These are phyloP conservation scores for Somion occarium DNA, from an alignment of 1,284 basidiomycete species.

Conservation along the genomic window DNA sequence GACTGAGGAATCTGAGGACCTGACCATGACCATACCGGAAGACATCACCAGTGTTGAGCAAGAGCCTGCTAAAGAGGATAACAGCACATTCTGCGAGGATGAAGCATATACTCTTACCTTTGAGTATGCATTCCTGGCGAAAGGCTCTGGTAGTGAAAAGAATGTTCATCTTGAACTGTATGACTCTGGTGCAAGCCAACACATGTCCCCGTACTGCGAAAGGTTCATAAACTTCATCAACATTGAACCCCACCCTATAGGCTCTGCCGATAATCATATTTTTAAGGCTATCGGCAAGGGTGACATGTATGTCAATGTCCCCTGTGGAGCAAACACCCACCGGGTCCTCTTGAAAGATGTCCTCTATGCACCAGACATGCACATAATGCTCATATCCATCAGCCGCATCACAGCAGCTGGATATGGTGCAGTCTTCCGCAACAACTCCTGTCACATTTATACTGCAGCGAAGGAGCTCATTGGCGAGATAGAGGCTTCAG, in stretches of 20 bases:
- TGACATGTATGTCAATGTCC: constrained; percentile 26
- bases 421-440: constrained; percentile 18
- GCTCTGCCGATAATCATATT: constrained; percentile 25
- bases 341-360: constrained; percentile 25
- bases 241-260: constrained; percentile 24
- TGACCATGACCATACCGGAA: background rate
- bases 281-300: constrained; percentile 30
- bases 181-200: constrained; percentile 31
- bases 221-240: constrained; percentile 19
- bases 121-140: background rate
- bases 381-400: constrained; percentile 31
- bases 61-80: no score
- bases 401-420: constrained; percentile 21
- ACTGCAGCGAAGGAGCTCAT: constrained; percentile 5
- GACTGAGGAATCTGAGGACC: background rate
- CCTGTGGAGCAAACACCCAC: constrained; percentile 21
- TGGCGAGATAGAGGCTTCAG: background rate
- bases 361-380: constrained; percentile 30
- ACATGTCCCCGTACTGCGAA: constrained; percentile 30
- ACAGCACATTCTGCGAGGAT: no score
- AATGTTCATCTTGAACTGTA: constrained; percentile 20
- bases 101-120: background rate
- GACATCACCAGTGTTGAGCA: no score
- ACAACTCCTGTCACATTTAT: constrained; percentile 19
- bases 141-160: background rate